Conservation (phyloP, 257 asterid species). For the Solanum clarkiae region DNA sequence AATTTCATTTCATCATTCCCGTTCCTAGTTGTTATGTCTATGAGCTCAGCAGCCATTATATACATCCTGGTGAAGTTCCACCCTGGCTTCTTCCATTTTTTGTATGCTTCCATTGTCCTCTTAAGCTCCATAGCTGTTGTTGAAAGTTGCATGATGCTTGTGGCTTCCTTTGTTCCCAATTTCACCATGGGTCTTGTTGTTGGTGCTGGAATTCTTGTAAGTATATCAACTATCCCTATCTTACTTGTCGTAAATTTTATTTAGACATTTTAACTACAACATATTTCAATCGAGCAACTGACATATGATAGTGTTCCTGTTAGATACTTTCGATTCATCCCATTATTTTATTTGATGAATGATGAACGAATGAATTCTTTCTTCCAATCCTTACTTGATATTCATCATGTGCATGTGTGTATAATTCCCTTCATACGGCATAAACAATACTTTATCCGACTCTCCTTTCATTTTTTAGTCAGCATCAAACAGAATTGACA, state of each 20-base stretch:
- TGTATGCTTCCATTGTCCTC: conserved; percentile 42
- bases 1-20: conserved; percentile 81
- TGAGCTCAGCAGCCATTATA: conserved; percentile 46
- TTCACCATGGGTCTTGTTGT: conserved; percentile 70
- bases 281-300: not conserved
- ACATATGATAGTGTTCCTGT: not conserved
- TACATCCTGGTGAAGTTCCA: conserved; percentile 60
- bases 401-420: not conserved
- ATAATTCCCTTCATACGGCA: not conserved
- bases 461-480: not conserved
- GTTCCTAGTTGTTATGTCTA: conserved; percentile 47
- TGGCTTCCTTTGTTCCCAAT: conserved; percentile 80
- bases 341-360: not conserved
- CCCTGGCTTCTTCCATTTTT: conserved; percentile 52
- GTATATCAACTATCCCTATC: not conserved
- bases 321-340: not conserved
- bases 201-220: conserved; percentile 79
- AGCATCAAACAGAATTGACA: rapidly evolving
- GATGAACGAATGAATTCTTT: not conserved
- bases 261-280: not conserved
- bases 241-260: not conserved
- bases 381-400: not conserved
- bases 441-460: not conserved
- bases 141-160: conserved; percentile 94
- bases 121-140: conserved; percentile 51